Conservation (phyloP, 2,329 filamentous ascomycete species). For the Talaromyces pinophilus region DNA sequence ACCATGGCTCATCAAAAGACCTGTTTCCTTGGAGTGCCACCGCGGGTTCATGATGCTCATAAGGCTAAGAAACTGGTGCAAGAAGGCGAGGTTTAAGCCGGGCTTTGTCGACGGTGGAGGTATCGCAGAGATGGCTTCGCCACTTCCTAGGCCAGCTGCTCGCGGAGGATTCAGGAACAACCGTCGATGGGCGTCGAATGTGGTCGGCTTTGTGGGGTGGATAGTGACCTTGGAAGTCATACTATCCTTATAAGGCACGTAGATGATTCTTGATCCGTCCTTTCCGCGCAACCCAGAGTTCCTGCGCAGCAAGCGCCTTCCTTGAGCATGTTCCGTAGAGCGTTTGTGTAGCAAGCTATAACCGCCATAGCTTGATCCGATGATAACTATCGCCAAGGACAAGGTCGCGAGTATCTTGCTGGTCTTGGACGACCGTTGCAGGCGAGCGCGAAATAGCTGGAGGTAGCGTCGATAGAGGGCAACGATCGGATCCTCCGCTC, state of each 20-base stretch:
- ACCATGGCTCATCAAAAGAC: slow-evolving; percentile 82
- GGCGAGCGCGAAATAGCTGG: slow-evolving; percentile 49
- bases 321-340: slow-evolving; percentile 77
- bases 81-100: slow-evolving; percentile 88
- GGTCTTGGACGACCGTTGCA: slow-evolving; percentile 67
- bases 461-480: slow-evolving; percentile 58
- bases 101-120: slow-evolving; percentile 90
- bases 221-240: slow-evolving; percentile 86
- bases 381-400: slow-evolving; percentile 73
- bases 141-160: slow-evolving; percentile 73
- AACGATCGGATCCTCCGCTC: slow-evolving; percentile 66
- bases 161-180: slow-evolving; percentile 90
- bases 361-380: slow-evolving; percentile 76
- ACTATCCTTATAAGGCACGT: slow-evolving; percentile 81
- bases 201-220: slow-evolving; percentile 83
- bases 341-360: slow-evolving; percentile 73
- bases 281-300: slow-evolving; percentile 94
- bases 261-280: slow-evolving; percentile 92
- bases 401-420: slow-evolving; percentile 75
- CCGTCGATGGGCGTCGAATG: slow-evolving; percentile 92
- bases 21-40: slow-evolving; percentile 94
- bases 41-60: slow-evolving; percentile 97
- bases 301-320: slow-evolving; percentile 75
- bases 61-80: slow-evolving; percentile 94
- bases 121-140: slow-evolving; percentile 61